Percentiles rank a stretch among this genome's conserved stretches.
phyloP scores from a whole-genome alignment of 306 rosid species.

The Malus sylvestris region DNA sequence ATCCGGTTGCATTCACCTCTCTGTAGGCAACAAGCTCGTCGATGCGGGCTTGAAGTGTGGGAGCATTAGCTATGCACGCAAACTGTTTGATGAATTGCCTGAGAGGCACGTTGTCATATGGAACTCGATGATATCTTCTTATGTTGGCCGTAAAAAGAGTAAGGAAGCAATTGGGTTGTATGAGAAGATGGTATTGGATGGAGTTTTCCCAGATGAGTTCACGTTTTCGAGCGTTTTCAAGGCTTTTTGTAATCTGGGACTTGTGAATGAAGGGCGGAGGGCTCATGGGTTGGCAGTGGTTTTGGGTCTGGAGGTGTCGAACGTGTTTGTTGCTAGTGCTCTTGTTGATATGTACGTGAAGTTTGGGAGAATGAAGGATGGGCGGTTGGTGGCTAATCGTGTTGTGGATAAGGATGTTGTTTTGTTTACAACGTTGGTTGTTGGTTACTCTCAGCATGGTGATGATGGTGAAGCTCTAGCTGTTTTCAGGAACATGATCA shows the following conservation, averaged over 20 bases:
- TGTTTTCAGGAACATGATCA: slow-evolving; percentile 42
- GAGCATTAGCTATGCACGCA: slow-evolving; percentile 40
- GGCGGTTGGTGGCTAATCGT: slow-evolving; percentile 40
- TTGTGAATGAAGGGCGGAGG: slow-evolving; percentile 26
- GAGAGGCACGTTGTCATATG: slow-evolving; percentile 38
- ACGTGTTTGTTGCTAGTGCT: slow-evolving; percentile 53
- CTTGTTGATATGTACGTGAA: slow-evolving; percentile 63
- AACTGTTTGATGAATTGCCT: slow-evolving; percentile 53
- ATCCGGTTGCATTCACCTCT: slow-evolving; percentile 21
- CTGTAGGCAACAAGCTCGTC: slow-evolving; percentile 42
- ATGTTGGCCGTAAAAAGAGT: slow-evolving; percentile 29
- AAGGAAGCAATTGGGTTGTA: slow-evolving; percentile 42
- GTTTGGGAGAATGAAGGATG: slow-evolving; percentile 47
- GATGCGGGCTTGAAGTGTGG: slow-evolving; percentile 47
- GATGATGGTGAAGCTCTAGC: slow-evolving; percentile 41
- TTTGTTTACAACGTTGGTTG: slow-evolving; percentile 59
- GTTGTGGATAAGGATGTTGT: slow-evolving; percentile 64
- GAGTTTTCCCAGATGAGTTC: slow-evolving; percentile 54
- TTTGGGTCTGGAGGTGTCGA: slow-evolving; percentile 52
- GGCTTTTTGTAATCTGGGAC: slow-evolving; percentile 45
- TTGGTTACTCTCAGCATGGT: slow-evolving; percentile 48
- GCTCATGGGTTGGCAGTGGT: slow-evolving; percentile 66
- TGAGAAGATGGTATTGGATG: slow-evolving; percentile 41
- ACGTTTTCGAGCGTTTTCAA: slow-evolving; percentile 55
- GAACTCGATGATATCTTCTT: slow-evolving; percentile 54